Conservation (phyloP, 106 monocot genomes). For the Platanthera guangdongensis region DNA sequence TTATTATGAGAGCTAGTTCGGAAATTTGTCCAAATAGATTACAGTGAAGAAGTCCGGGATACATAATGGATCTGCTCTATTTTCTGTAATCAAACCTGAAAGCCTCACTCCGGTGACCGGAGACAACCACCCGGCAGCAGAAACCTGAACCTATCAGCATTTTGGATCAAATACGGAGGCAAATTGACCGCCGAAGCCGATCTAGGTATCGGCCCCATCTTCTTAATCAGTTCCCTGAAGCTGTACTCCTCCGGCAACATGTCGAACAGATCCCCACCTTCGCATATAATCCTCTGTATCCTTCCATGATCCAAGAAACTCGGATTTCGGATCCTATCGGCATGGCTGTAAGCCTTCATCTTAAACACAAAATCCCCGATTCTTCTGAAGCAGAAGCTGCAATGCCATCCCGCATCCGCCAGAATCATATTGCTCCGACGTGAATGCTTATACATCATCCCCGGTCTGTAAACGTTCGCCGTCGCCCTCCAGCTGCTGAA, state of each 20-base stretch:
- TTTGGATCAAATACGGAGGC: conserved; percentile 61
- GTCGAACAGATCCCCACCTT: conserved; percentile 68
- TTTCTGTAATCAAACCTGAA: neutral
- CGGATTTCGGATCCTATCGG: conserved; percentile 43
- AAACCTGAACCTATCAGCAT: conserved; percentile 60
- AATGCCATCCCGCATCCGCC: conserved; percentile 91
- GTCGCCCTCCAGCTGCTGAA: conserved; percentile 75
- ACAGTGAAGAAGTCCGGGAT: no score
- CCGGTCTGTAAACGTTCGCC: conserved; percentile 31
- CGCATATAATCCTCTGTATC: conserved; percentile 74
- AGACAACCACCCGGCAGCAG: conserved; percentile 81
- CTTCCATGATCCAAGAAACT: conserved; percentile 46
- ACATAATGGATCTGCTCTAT: no score
- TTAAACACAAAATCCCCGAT: conserved; percentile 74
- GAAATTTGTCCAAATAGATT: no score
- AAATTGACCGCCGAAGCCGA: conserved; percentile 78
- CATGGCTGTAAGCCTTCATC: conserved; percentile 92
- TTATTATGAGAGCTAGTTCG: no score
- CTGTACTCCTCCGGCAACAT: conserved; percentile 87
- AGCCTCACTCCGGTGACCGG: conserved; percentile 13
- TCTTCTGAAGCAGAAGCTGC: conserved; percentile 80
- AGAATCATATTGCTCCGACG: conserved; percentile 54
- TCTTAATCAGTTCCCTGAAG: conserved; percentile 62
- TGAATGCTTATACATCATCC: conserved; percentile 59
- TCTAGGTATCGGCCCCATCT: conserved; percentile 66